These are phyloP conservation scores for Mucor saturninus DNA, from an alignment of 371 early-diverging fungal genomes.

Conservation along the genomic window DNA sequence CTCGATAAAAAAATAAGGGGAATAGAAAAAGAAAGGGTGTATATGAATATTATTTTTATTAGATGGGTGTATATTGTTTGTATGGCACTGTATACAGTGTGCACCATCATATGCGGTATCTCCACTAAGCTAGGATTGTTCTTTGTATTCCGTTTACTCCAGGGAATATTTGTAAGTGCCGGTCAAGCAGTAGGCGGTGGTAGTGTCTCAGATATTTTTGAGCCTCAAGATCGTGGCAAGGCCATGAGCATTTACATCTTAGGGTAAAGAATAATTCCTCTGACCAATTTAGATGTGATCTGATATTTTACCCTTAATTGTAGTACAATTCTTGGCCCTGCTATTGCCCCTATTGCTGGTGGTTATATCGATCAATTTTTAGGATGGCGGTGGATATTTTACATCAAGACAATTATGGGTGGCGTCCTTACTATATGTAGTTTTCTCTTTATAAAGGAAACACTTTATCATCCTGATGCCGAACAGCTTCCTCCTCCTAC, in stretches of 20 bases:
- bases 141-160: constrained; percentile 44
- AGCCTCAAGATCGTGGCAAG: constrained; percentile 41
- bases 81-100: constrained; percentile 30
- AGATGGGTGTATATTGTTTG: constrained; percentile 19
- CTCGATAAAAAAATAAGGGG: too few species aligned
- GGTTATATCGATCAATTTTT: constrained; percentile 57
- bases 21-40: too few species aligned
- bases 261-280: constrained; percentile 20
- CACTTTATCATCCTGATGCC: constrained; percentile 37
- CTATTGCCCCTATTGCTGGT: constrained; percentile 59
- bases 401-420: constrained; percentile 56
- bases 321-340: constrained; percentile 59
- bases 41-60: too few species aligned
- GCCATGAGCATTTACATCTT: constrained; percentile 47
- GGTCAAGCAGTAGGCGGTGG: constrained; percentile 53
- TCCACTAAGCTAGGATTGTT: constrained; percentile 38
- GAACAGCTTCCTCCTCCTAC: constrained; percentile 5
- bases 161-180: constrained; percentile 41
- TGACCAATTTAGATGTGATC: too few species aligned
- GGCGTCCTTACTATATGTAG: constrained; percentile 45
- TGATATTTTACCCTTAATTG: not conserved
- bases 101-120: constrained; percentile 39
- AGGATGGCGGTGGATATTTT: constrained; percentile 66
- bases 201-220: constrained; percentile 44
- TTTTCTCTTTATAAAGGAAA: constrained; percentile 59